Evolutionary conservation across 163 green algal species (phyloP).

Genomic region (Scenedesmus sp.): DNA sequence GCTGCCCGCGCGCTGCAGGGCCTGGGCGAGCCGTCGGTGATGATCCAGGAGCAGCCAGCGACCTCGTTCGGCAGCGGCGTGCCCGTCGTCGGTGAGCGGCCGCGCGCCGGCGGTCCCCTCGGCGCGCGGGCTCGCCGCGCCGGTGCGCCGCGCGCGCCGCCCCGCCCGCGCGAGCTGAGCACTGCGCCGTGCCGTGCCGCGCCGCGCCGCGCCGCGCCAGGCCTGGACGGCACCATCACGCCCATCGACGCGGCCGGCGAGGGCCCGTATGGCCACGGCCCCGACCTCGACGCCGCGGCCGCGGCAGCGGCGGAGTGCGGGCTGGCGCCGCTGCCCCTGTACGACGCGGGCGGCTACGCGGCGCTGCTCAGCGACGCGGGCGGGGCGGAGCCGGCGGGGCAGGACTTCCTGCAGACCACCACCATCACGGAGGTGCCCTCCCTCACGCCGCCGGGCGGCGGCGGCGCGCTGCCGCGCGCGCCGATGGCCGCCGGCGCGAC

Average conservation of each 20-base stretch:
- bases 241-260: background rate
- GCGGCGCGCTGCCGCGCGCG: background rate
- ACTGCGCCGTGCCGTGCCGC: too few relatives aligned
- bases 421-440: slow-evolving; percentile 32
- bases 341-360: too few relatives aligned
- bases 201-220: too few relatives aligned
- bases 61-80: background rate
- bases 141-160: too few relatives aligned
- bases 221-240: too few relatives aligned
- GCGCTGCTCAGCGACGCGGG: background rate
- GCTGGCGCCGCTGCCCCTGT: too few relatives aligned
- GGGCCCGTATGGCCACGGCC: too few relatives aligned
- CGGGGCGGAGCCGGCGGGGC: background rate
- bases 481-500: slow-evolving; percentile 20
- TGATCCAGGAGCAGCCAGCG: slow-evolving; percentile 48
- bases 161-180: too few relatives aligned
- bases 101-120: too few relatives aligned
- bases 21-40: slow-evolving; percentile 29
- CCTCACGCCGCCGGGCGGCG: background rate
- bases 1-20: slow-evolving; percentile 8
- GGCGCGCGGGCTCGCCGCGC: too few relatives aligned
- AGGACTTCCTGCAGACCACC: slow-evolving; percentile 29
- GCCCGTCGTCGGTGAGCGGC: slow-evolving; percentile 19
- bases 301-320: slow-evolving; percentile 2
- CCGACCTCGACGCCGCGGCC: background rate